Conservation (phyloP, 306 rosid genomes). For the Citrullus amarus region DNA sequence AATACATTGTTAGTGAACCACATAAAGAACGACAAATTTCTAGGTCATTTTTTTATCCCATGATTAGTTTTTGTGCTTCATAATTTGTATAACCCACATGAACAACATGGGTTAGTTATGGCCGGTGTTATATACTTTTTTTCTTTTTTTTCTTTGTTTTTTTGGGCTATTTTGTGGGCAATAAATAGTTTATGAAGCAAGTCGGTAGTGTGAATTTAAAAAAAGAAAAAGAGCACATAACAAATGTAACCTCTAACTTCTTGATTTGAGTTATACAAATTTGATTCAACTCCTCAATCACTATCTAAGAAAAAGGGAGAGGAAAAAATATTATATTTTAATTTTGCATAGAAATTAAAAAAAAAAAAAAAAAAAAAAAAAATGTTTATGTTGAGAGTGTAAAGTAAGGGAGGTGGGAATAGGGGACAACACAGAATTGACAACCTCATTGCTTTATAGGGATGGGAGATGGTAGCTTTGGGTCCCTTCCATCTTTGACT, state of each 20-base stretch:
- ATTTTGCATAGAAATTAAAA: not conserved
- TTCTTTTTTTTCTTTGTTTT: not conserved
- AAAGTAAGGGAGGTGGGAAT: constrained; percentile 6
- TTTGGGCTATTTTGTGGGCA: not conserved
- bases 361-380: no score
- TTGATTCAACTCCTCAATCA: not conserved
- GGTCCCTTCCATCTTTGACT: constrained; percentile 17
- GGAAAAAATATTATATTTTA: not conserved
- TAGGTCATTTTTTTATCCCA: no score
- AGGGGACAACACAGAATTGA: constrained; percentile 24
- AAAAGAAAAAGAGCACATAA: no score
- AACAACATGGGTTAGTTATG: not conserved
- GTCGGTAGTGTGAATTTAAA: not conserved
- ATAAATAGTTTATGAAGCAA: not conserved
- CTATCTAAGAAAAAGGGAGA: not conserved
- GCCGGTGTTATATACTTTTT: no score
- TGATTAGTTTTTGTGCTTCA: not conserved
- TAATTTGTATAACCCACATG: not conserved
- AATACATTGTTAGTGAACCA: no score
- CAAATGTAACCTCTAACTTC: not conserved
- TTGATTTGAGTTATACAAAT: not conserved
- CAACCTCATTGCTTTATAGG: constrained; percentile 17
- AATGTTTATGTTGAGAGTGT: not conserved
- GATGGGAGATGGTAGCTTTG: constrained; percentile 15
- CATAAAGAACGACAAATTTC: no score